Evolutionary conservation across 768 basidiomycete genomes (phyloP).

Genomic region (Sporobolomyces roseus): DNA sequence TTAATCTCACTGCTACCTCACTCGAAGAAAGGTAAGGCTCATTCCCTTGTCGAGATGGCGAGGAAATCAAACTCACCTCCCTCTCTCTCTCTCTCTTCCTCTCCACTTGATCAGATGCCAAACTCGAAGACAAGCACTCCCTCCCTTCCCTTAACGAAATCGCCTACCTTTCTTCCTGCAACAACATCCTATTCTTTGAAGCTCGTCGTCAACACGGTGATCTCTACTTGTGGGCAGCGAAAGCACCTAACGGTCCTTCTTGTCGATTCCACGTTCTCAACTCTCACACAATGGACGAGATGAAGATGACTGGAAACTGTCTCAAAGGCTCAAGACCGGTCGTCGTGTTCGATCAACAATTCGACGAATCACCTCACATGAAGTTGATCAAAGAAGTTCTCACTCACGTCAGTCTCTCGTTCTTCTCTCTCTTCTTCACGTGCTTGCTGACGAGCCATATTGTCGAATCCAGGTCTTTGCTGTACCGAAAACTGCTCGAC

Average conservation of each 20-base stretch:
- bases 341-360: slow-evolving; percentile 83
- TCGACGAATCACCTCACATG: slow-evolving; percentile 84
- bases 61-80: background rate
- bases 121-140: slow-evolving; percentile 94
- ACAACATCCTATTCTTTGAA: slow-evolving; percentile 96
- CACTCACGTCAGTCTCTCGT: slow-evolving; percentile 66
- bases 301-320: slow-evolving; percentile 99
- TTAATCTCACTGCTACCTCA: slow-evolving; percentile 85
- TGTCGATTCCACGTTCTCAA: slow-evolving; percentile 98
- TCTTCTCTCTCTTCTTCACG: background rate
- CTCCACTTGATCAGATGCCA: slow-evolving; percentile 64
- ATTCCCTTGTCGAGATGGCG: background rate
- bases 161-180: slow-evolving; percentile 94
- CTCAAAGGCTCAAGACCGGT: slow-evolving; percentile 89
- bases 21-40: slow-evolving; percentile 79
- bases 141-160: slow-evolving; percentile 88
- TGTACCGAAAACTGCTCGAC: slow-evolving; percentile 83
- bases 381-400: slow-evolving; percentile 85
- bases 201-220: slow-evolving; percentile 85
- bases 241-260: slow-evolving; percentile 95
- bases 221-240: slow-evolving; percentile 91
- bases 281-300: slow-evolving; percentile 98
- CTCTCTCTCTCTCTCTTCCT: background rate
- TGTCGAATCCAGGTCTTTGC: slow-evolving; percentile 71
- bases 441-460: slow-evolving; percentile 3